Evolutionary conservation across 306 rosid genomes (phyloP), one percentile per base, ranked within the genome.

Genomic region (Begonia peltatifolia): DNA sequence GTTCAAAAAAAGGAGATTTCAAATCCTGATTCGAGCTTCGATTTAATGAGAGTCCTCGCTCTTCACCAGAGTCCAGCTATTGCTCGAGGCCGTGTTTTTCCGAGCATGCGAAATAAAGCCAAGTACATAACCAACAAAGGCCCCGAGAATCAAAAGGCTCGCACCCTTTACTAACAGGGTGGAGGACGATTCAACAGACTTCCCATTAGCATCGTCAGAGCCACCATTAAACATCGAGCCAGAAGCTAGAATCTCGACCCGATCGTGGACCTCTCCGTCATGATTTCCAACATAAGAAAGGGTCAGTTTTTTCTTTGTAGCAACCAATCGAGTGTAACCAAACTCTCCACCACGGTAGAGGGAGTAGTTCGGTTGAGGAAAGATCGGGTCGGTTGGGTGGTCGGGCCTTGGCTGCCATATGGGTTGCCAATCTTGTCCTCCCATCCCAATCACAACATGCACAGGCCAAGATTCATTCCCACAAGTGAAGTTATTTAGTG

Each of bases 361-460:
- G 41, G 97, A 90, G 44, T 54, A 54, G 55, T 54, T 48, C 0
- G 97, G 92, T 61, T 90, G 97, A 5, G 97, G 97, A 63, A 59
- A 90, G 63, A 90, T 55, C 14, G 97, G 95, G 47, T 48, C 80
- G 36, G 70, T 20, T 2, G 75, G 71, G 62, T 87, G 94, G 65
- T 70, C 73, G 0, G 67, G 67, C 58, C 96, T 72, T 3, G 96
- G 96, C 61, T 78, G 62, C 94, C 96, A 87, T 15, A 70, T 76
- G 16, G 93, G 80, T 59, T 87, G 96, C 96, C 96, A 87, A 56
- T 87, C 96, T 68, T 87, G 80, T 16, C 84, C 80, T 12, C 60
- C 96, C 96, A 87, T 87, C 60, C 96, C 96, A 41, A 87, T 92
- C 75, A 73, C 87, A n/a, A 81, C 53, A 68, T 90, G 95, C 65